phyloP scores from a whole-genome alignment of 495 filamentous ascomycete species.

The Trichocladium uniseriatum region DNA sequence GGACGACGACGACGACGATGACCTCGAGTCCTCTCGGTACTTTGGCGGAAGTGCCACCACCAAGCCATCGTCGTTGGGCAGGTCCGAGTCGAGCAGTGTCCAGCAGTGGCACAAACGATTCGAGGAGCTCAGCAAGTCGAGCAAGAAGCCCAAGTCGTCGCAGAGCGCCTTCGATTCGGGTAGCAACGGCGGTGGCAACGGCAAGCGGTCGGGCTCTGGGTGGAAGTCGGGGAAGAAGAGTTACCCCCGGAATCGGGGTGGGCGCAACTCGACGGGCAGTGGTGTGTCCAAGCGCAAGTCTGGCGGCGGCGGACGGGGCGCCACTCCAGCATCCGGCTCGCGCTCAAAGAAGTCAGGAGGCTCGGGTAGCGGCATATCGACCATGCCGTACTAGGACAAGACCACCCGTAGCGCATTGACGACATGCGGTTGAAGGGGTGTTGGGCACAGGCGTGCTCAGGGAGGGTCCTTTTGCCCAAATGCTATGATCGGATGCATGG shows the following conservation, averaged over 20 bases:
- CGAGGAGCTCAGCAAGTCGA: not conserved
- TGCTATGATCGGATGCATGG: no score
- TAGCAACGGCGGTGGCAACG: not conserved
- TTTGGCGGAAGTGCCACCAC: constrained; percentile 1
- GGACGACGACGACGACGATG: constrained; percentile 16
- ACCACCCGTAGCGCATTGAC: no score
- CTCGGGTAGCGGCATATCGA: constrained; percentile 25
- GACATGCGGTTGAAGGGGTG: no score
- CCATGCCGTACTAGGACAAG: constrained; percentile 33
- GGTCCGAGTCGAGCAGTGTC: constrained; percentile 12
- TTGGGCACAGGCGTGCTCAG: no score
- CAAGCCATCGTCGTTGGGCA: not conserved
- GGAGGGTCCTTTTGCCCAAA: no score
- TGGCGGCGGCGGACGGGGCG: not conserved
- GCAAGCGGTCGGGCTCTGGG: not conserved
- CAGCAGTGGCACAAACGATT: constrained; percentile 12
- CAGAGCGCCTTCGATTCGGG: no score
- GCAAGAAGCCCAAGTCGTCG: not conserved
- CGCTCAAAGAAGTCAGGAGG: constrained; percentile 2
- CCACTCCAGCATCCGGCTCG: not conserved
- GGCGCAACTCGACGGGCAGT: constrained; percentile 6
- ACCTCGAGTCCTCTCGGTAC: constrained; percentile 11
- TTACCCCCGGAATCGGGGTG: constrained; percentile 15
- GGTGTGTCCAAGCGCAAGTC: constrained; percentile 27
- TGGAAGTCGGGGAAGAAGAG: constrained; percentile 11